Base-by-base conservation (phyloP, 495 filamentous ascomycete genomes). In the Xylaria curta region DNA sequence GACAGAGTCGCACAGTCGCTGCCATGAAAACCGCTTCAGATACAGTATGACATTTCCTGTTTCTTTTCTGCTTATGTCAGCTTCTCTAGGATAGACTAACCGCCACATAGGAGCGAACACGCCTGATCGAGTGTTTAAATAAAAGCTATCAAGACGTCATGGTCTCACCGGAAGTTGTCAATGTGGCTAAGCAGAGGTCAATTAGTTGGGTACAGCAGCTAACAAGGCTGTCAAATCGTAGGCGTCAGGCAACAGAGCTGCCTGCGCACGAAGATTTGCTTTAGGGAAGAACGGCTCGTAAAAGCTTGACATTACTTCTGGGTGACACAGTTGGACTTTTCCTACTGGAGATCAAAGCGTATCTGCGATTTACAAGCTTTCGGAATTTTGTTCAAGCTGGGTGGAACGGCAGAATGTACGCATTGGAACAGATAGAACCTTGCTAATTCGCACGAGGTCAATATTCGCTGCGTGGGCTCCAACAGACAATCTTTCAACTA, bases 61-160 rank as follows among this genome's bases (percentile, higher is more conserved):
- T n/a, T 53, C 49, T 53, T 12, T 17, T 21, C 21, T 26, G 8
- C 49, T 53, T 53, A 1, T 0, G 26, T 53, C 49, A 2, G 3
- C 0, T 17, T 46, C 17, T 46, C 42, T 53, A 4, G 6, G n/a
- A 5, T 53, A n/a, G 9, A 53, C 49, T 53, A 10, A 53, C 49
- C 21, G n/a, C n/a, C n/a, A 53, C n/a, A 2, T 12, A 53, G 49
- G 49, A 53, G n/a, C 19, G 49, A 24, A 2, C n/a, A 26, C 49
- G 49, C 21, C 21, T 53, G 49, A 53, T 53, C 5, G 49, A 53
- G 19, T 53, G 49, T 21, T 10, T 53, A 26, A 53, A 53, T 53
- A 53, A 53, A 53, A 53, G 49, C 19, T 53, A 53, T 53, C 49
- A 54, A 21, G 51, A 26, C 13, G n/a, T 54, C 51, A 54, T 54